A percentile compares a stretch with the other conserved stretches of the same genome.
These are phyloP conservation scores for Geranomyces michiganensis DNA, from an alignment of 192 early-diverging fungal species.

Conservation along the genomic window DNA sequence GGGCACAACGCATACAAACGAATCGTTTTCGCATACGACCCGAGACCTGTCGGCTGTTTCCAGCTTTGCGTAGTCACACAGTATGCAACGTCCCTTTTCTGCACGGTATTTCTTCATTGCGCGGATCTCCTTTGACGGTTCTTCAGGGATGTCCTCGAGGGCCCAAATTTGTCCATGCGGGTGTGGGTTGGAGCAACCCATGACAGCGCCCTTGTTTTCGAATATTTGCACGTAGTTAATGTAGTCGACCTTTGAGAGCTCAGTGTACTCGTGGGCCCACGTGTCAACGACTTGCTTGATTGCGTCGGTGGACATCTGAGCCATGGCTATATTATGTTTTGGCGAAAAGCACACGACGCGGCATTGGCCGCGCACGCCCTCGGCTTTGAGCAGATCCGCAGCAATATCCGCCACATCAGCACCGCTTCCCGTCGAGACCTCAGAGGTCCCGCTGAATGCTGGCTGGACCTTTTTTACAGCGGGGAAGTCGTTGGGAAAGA, in stretches of 20 bases:
- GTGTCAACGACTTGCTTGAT: constrained; percentile 68
- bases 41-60: constrained; percentile 63
- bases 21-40: constrained; percentile 77
- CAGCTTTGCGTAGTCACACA: constrained; percentile 78
- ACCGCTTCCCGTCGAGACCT: constrained; percentile 11
- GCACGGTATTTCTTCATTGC: constrained; percentile 64
- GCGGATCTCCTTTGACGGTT: constrained; percentile 72
- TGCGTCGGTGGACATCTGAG: constrained; percentile 75
- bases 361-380: constrained; percentile 70
- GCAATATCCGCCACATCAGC: not conserved
- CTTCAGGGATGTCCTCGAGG: constrained; percentile 79
- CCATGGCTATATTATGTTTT: constrained; percentile 83
- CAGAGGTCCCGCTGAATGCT: constrained; percentile 20
- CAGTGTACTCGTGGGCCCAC: constrained; percentile 72
- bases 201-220: constrained; percentile 95
- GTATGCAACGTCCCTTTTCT: constrained; percentile 62
- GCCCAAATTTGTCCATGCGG: constrained; percentile 94
- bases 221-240: constrained; percentile 92
- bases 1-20: constrained; percentile 83
- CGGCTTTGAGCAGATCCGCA: constrained; percentile 34
- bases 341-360: constrained; percentile 95
- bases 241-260: constrained; percentile 51
- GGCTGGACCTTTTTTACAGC: constrained; percentile 75
- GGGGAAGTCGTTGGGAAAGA: constrained; percentile 93
- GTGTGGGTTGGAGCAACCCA: constrained; percentile 98